Evolutionary conservation across 1,284 basidiomycete species (phyloP).

Genomic region (Leccinum solheimii): DNA sequence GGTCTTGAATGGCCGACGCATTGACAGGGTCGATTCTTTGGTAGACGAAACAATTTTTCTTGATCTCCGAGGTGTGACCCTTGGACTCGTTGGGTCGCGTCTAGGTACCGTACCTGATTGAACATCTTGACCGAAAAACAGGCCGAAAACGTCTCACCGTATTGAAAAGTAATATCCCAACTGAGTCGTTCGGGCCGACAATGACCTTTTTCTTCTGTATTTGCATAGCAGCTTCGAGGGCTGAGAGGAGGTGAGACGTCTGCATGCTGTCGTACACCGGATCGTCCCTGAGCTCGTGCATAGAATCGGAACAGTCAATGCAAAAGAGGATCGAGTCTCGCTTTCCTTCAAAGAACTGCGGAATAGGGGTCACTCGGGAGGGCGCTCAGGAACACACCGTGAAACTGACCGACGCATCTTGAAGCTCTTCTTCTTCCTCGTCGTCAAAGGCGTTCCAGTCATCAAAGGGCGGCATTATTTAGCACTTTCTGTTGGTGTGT

Average conservation of each 20-base stretch:
- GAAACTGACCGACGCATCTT: slow-evolving; percentile 57
- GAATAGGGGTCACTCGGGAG: slow-evolving; percentile 20
- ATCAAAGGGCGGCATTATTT: slow-evolving; percentile 57
- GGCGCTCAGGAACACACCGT: neutral
- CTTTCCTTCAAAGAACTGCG: slow-evolving; percentile 69
- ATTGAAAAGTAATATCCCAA: slow-evolving; percentile 91
- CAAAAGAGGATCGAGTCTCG: slow-evolving; percentile 88
- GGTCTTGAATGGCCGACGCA: slow-evolving; percentile 76
- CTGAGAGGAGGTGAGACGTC: slow-evolving; percentile 65
- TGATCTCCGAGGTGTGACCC: slow-evolving; percentile 67
- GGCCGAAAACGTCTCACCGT: slow-evolving; percentile 57
- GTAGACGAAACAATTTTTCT: slow-evolving; percentile 73
- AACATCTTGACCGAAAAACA: slow-evolving; percentile 2
- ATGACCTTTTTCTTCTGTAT: slow-evolving; percentile 90
- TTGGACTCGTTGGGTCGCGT: slow-evolving; percentile 50
- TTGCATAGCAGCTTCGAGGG: slow-evolving; percentile 80
- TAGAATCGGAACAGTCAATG: slow-evolving; percentile 89
- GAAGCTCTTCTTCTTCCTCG: slow-evolving; percentile 77
- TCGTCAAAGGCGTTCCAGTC: slow-evolving; percentile 76
- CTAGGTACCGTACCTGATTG: slow-evolving; percentile 37
- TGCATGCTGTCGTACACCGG: slow-evolving; percentile 59
- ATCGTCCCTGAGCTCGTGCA: slow-evolving; percentile 74
- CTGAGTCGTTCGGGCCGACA: slow-evolving; percentile 81
- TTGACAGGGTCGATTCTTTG: slow-evolving; percentile 77
- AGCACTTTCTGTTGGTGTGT: neutral